Base-by-base conservation (phyloP, 2,329 filamentous ascomycete genomes). In the Lizonia empirigonia region DNA sequence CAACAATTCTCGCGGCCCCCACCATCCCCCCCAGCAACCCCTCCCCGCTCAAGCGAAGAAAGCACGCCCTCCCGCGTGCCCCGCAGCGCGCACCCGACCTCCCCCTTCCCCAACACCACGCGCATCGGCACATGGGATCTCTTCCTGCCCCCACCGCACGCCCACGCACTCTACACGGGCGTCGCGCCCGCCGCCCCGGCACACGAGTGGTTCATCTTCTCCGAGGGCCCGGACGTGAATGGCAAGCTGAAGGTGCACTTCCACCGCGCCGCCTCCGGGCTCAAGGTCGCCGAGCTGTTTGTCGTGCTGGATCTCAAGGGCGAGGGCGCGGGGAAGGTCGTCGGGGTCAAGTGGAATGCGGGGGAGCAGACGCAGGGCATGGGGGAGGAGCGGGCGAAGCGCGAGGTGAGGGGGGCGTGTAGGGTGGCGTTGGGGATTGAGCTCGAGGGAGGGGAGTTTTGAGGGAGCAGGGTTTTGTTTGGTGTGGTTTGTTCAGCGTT, bases 361-460 rank as follows among this genome's bases (percentile, higher is more conserved):
- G 59, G 56, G 2, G 60, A 62, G 41, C 56, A 68, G 52, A 65
- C 60, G 24, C 60, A 65, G 37, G 12, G 50, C n/a, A 58, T 70
- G 65, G 55, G 56, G 5, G 63, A 63, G 9, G 63, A 63, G 5
- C 65, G 68, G 45, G 69, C 62, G 1, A 71, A 68, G 55, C 61
- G 64, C 27, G 63, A 63, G 51, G 55, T 72, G 2, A 47, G 60
- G 16, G 63, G 56, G 32, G 53, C 50, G 7, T 70, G 66, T 37
- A 40, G 42, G n/a, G 62, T 57, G 50, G 61, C 60, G 22, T 44
- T 72, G 44, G 62, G 56, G 4, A 58, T 71, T 3, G 40, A 62
- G 9, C 45, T 72, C 10, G 58, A 88, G 70, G 67, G 86, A 2
- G 88, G 80, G 56, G 32, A 7, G 8, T 42, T 42, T 13, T 89